Conservation (phyloP, 2,329 filamentous ascomycete species). For the Falciphora oryzae region DNA sequence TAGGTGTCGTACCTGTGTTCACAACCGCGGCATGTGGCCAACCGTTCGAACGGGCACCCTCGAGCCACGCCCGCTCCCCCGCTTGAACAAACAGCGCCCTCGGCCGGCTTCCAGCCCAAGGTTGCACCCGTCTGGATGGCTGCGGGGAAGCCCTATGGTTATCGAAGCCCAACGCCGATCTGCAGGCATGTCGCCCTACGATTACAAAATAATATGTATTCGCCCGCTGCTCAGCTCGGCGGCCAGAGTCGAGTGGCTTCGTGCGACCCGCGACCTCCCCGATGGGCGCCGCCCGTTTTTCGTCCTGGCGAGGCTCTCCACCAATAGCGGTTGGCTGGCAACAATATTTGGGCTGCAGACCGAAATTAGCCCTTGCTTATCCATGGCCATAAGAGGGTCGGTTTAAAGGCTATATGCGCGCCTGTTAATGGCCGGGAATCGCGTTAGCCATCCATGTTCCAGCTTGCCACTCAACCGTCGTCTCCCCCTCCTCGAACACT, state of each 20-base stretch:
- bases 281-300: background rate
- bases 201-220: background rate
- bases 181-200: background rate
- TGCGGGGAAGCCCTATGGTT: background rate
- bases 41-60: background rate
- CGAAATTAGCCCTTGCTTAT: constrained; percentile 28
- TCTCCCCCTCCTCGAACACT: too few relatives aligned
- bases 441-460: background rate
- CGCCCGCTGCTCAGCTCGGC: background rate
- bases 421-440: constrained; percentile 25
- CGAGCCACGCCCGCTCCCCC: background rate
- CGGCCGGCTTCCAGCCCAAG: background rate
- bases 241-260: background rate
- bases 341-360: constrained; percentile 24
- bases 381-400: constrained; percentile 26
- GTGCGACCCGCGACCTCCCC: background rate
- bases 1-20: background rate
- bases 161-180: background rate
- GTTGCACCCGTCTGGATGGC: background rate
- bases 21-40: background rate
- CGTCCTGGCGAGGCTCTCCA: background rate
- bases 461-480: background rate
- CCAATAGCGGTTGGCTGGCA: constrained; percentile 9
- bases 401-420: constrained; percentile 31
- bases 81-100: background rate